A percentile compares a stretch with the other conserved stretches of the same genome.
Conservation (phyloP, 345 rosid genomes). For the Citrus inodora region DNA sequence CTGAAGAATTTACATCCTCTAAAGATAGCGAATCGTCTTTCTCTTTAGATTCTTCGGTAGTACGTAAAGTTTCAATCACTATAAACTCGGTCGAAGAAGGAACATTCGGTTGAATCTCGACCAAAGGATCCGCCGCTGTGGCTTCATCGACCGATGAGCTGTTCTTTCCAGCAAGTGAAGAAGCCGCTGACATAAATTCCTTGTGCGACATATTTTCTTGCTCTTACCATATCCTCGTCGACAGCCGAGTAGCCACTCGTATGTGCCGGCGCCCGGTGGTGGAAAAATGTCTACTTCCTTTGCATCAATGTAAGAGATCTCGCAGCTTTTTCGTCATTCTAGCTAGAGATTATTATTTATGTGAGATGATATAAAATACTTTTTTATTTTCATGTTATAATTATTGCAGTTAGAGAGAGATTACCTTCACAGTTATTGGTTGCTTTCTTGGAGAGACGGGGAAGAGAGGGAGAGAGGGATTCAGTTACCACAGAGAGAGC, state of each 20-base stretch:
- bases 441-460: slow-evolving; percentile 3
- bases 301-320: slow-evolving; percentile 2
- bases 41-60: not conserved
- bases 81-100: not conserved
- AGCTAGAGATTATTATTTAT: not conserved
- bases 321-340: slow-evolving; percentile 17
- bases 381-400: not conserved
- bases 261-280: not conserved
- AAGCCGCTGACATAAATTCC: slow-evolving; percentile 1
- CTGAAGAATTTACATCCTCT: not conserved
- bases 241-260: not conserved
- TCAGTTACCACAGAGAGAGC: not conserved
- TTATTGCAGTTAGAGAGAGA: not conserved
- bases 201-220: not conserved
- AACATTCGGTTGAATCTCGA: not conserved
- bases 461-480: not conserved
- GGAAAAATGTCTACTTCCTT: slow-evolving; percentile 9
- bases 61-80: not conserved
- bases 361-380: not conserved
- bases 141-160: not conserved
- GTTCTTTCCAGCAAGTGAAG: not conserved
- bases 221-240: not conserved
- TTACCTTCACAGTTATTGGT: slow-evolving; percentile 10
- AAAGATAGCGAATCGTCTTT: not conserved
- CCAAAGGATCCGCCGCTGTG: not conserved